These are phyloP conservation scores for Auxenochlorella pyrenoidosa DNA, from an alignment of 139 green algal species.

Conservation along the genomic window DNA sequence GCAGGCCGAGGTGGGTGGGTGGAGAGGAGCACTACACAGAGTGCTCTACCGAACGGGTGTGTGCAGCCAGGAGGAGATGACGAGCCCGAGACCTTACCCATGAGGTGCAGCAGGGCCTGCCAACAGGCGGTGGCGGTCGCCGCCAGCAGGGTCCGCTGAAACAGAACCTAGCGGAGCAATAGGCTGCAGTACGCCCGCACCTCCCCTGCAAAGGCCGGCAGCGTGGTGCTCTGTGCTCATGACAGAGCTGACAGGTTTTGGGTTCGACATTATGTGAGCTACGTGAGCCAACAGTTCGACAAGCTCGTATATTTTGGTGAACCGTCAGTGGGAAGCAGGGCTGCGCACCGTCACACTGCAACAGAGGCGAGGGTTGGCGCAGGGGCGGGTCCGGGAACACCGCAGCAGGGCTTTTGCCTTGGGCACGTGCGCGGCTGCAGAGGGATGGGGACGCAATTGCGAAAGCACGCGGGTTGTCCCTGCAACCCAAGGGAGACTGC, in stretches of 20 bases:
- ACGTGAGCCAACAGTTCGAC: neutral
- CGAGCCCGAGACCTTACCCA: neutral
- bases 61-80: neutral
- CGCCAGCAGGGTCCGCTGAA: neutral
- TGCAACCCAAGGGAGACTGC: too few relatives aligned
- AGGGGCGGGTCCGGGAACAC: neutral
- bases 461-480: too few relatives aligned
- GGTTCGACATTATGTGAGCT: too few relatives aligned
- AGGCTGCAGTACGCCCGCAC: neutral
- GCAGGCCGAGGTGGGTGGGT: neutral
- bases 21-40: neutral
- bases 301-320: too few relatives aligned
- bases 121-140: neutral
- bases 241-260: neutral
- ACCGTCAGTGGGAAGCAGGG: neutral
- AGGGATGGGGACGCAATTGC: too few relatives aligned
- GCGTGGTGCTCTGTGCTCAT: neutral
- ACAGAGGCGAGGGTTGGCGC: neutral
- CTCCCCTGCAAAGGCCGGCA: neutral
- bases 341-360: neutral
- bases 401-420: too few relatives aligned
- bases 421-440: too few relatives aligned
- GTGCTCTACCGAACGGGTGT: too few relatives aligned
- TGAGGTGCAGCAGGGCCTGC: constrained; percentile 7
- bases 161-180: neutral